Conservation (phyloP, 805 yeast species). For the Kodamaea sagamina region DNA sequence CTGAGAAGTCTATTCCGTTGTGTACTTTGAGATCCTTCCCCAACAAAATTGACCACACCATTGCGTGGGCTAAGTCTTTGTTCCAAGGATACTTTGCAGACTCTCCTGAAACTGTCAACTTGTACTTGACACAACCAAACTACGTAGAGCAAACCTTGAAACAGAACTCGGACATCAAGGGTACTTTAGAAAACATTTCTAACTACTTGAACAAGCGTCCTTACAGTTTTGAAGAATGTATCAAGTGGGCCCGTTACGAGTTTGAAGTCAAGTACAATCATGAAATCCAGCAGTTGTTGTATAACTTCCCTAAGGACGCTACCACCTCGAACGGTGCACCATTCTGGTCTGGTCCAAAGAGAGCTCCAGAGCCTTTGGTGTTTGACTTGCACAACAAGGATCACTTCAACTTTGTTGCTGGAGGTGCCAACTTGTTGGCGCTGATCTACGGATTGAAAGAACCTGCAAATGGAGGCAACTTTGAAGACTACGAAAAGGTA, state of each 20-base stretch:
- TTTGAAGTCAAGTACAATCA: conserved; percentile 83
- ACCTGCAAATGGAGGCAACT: conserved; percentile 50
- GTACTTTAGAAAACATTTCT: conserved; percentile 77
- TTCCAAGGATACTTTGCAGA: conserved; percentile 92
- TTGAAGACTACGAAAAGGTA: conserved; percentile 55
- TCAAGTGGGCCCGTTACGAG: conserved; percentile 90
- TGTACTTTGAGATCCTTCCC: conserved; percentile 98
- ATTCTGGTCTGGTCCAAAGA: conserved; percentile 97
- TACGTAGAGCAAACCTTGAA: conserved; percentile 89
- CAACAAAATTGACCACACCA: conserved; percentile 96
- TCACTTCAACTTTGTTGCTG: conserved; percentile 81
- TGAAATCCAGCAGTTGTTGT: conserved; percentile 86
- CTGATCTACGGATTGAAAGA: conserved; percentile 88
- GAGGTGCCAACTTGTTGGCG: conserved; percentile 90
- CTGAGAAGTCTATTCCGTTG: conserved; percentile 94
- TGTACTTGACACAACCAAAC: conserved; percentile 87
- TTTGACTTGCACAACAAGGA: conserved; percentile 76
- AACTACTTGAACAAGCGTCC: conserved; percentile 81
- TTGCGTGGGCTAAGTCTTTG: conserved; percentile 97
- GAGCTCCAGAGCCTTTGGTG: conserved; percentile 85
- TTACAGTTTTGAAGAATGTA: conserved; percentile 86
- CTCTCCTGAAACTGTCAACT: conserved; percentile 89
- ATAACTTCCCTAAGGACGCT: conserved; percentile 94
- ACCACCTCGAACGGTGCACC: conserved; percentile 87
- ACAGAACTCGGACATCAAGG: conserved; percentile 89